Evolutionary conservation across 192 early-diverging fungal species (phyloP), one percentile per base, ranked within the genome.

Genomic region (Gonapodya sp.): DNA sequence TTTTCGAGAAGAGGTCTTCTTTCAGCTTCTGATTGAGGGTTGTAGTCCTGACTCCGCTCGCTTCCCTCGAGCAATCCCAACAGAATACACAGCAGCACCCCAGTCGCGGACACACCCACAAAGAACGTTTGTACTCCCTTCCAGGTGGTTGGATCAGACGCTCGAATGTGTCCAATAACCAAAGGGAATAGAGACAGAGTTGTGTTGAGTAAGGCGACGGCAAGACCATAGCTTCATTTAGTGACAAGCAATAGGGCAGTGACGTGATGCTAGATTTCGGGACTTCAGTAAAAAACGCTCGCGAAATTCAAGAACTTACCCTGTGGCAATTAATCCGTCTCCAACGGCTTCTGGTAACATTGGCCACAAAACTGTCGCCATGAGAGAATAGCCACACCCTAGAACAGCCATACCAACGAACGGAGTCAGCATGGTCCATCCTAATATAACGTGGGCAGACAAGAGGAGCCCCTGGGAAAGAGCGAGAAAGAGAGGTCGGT

Each of bases 401-500:
- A 87, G 88, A 0, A 92, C 82, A 0, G 89, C 87, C 2, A 82
- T 80, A 1, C 80, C 32, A 24, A 85, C 80, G 30, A 77, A 77
- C 8, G 30, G 46, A 46, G 81, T 72, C 36, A 78, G n/a, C 0
- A 80, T 2, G 18, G 81, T 30, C 35, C 86, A 35, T 0, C 86
- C 88, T 33, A 92, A 81, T 33, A 84, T 79, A 16, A 86, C 36
- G 79, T 92, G 91, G 0, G 81, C 79, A 1, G 80, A 77, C 1
- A 84, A 82, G 72, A 90, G 87, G 35, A 90, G 79, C 0, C 80
- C 72, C 0, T 84, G 86, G 73, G 86, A 89, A 16, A 82, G 31
- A 32, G 87, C 81, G 37, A 92, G 84, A 0, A 86, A 36, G 75
- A 87, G 83, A 18, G 82, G 73, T 36, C 89, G 85, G 35, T 87